Evolutionary conservation across 2,329 filamentous ascomycete species (phyloP), one percentile per base, ranked within the genome.

Genomic region (Exserohilum rostratum): DNA sequence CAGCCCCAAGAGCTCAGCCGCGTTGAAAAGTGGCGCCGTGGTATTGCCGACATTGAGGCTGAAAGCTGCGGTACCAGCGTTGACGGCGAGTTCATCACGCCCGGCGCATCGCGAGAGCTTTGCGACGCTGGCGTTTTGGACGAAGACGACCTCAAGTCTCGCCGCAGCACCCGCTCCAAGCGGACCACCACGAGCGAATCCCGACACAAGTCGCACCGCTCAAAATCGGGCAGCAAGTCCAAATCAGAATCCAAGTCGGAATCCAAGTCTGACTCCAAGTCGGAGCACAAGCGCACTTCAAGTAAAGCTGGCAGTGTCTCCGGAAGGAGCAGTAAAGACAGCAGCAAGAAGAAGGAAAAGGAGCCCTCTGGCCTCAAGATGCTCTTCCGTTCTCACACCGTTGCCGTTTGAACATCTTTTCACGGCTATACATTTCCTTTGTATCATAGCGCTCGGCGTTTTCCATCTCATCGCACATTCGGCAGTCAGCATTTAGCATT

Each of bases 61-160:
- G 68, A 75, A 6, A 85, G 82, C 62, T 61, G 79, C 5, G 85
- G 82, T 20, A 87, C 85, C 4, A 87, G 82, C 25, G 85, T 87
- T 11, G 86, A 88, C 46, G 85, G 85, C 51, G 86, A 88, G 66
- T 87, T 87, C 70, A 83, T 88, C 69, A 88, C 85, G 3, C 85
- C 84, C 0, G 78, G 77, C 3, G 86, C 85, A 2, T 74, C 76
- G 9, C 68, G 71, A 44, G 76, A 77, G 18, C 68, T 81, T 38
- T 75, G 80, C 46, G 76, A 76, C 12, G 78, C 77, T 20, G 79
- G 79, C 11, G 73, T 77, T 5, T 63, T 82, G 10, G 78, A 77
- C n/a, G 79, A 81, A 62, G 76, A 78, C 15, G 79, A 80, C 53
- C 67, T 82, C 57, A 78, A 77, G 63, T 74, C 73, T 1, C 68